Evolutionary conservation across 176 grass and related monocot species (phyloP).

Genomic region (Paspalum vaginatum): DNA sequence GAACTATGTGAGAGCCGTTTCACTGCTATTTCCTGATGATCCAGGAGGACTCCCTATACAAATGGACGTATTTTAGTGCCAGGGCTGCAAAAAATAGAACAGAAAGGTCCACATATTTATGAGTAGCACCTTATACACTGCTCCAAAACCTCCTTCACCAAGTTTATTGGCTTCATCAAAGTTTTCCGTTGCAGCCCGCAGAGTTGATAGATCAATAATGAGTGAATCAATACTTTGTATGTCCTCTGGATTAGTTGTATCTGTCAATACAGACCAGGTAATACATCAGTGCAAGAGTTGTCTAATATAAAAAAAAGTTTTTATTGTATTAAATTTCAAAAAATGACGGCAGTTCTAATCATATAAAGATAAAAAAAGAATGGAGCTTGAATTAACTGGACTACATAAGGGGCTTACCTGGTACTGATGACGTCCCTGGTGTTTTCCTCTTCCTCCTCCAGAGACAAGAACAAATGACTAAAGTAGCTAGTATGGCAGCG

Average conservation of each 20-base stretch:
- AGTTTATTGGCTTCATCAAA: slow-evolving; percentile 62
- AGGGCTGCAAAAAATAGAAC: background rate
- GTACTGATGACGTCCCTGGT: slow-evolving; percentile 1
- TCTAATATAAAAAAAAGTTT: background rate
- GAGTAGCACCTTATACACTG: slow-evolving; percentile 49
- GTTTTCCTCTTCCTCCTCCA: slow-evolving; percentile 38
- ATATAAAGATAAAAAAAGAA: background rate
- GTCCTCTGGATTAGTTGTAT: slow-evolving; percentile 29
- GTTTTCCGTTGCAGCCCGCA: slow-evolving; percentile 46
- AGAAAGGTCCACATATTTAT: background rate
- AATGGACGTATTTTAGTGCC: background rate
- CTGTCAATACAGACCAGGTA: slow-evolving; percentile 16
- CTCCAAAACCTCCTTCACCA: slow-evolving; percentile 67
- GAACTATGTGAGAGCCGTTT: slow-evolving; percentile 68
- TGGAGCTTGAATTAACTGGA: background rate
- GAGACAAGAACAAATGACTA: slow-evolving; percentile 30
- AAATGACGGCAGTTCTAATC: background rate
- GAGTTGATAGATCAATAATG: slow-evolving; percentile 49
- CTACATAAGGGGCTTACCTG: slow-evolving; percentile 19
- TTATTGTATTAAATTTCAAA: background rate
- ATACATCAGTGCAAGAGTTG: background rate
- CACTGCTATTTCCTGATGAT: slow-evolving; percentile 54
- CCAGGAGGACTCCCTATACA: slow-evolving; percentile 58
- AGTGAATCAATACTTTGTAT: slow-evolving; percentile 40
- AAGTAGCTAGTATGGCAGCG: slow-evolving; percentile 1